Percentiles rank a stretch among this genome's conserved stretches.
phyloP scores from a whole-genome alignment of 2,329 filamentous ascomycete species.

The Claviceps humidiphila region DNA sequence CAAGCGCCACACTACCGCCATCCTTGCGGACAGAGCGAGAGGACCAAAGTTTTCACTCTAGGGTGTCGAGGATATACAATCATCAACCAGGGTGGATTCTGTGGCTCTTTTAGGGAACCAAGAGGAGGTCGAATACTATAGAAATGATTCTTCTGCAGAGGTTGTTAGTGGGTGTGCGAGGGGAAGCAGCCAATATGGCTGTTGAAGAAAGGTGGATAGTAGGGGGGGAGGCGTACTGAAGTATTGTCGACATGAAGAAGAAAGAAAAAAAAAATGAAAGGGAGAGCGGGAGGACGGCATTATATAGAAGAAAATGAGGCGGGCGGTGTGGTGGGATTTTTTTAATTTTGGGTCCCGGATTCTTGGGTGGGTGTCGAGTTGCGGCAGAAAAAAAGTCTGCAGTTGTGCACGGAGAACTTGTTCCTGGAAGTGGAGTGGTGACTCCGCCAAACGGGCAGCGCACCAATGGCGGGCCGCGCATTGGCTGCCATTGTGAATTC shows the following conservation, averaged over 20 bases:
- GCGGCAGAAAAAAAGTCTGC: neutral
- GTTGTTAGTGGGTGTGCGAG: constrained; percentile 10
- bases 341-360: neutral
- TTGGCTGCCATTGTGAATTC: too few species aligned
- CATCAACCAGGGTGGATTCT: constrained; percentile 95
- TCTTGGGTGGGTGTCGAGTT: neutral
- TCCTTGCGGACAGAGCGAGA: constrained; percentile 49
- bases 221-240: constrained; percentile 35
- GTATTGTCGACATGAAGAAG: constrained; percentile 51
- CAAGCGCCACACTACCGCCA: constrained; percentile 30
- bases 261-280: constrained; percentile 31
- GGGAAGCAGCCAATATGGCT: neutral
- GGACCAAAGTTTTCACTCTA: constrained; percentile 65
- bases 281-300: constrained; percentile 11
- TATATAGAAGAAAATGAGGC: constrained; percentile 28
- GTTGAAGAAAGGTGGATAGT: constrained; percentile 9
- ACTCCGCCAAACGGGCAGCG: neutral
- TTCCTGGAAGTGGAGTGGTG: neutral
- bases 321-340: constrained; percentile 3
- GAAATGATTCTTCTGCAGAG: constrained; percentile 72
- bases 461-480: too few species aligned
- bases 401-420: neutral
- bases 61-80: constrained; percentile 72
- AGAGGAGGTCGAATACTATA: constrained; percentile 93
- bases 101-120: constrained; percentile 85